A percentile compares a stretch with the other conserved stretches of the same genome.
Conservation (phyloP, 1,284 basidiomycete species). For the Athelia sp. region DNA sequence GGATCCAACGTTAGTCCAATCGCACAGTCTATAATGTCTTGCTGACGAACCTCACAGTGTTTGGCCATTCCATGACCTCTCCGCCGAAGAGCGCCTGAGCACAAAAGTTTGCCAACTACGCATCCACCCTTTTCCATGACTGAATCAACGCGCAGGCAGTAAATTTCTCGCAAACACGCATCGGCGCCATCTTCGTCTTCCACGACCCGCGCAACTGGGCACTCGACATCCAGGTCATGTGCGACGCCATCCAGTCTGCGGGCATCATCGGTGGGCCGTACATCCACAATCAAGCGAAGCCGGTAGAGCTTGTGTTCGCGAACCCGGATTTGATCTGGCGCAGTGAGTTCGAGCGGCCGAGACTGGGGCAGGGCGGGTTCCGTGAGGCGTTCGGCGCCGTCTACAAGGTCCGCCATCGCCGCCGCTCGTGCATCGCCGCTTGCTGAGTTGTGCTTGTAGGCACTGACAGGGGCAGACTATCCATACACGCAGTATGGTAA, state of each 20-base stretch:
- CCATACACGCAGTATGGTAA: conserved; percentile 80
- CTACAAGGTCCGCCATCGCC: conserved; percentile 49
- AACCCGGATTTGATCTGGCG: conserved; percentile 89
- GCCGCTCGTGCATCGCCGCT: neutral
- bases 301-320: conserved; percentile 82
- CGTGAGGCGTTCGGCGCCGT: conserved; percentile 79
- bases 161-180: conserved; percentile 71
- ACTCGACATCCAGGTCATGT: conserved; percentile 81
- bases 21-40: conserved; percentile 4
- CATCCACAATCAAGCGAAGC: conserved; percentile 27
- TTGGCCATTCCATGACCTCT: conserved; percentile 81
- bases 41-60: conserved; percentile 43
- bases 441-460: conserved; percentile 33
- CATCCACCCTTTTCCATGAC: conserved; percentile 2
- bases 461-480: conserved; percentile 70
- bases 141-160: conserved; percentile 30
- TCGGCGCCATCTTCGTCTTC: conserved; percentile 86
- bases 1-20: conserved; percentile 59
- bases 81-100: conserved; percentile 53
- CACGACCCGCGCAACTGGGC: conserved; percentile 95
- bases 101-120: conserved; percentile 44
- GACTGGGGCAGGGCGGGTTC: conserved; percentile 92
- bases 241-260: conserved; percentile 74
- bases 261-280: conserved; percentile 58
- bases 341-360: conserved; percentile 73